A percentile compares a stretch with the other conserved stretches of the same genome.
These are phyloP conservation scores for Oldenlandia corymbosa DNA, from an alignment of 257 asterid genomes.

Conservation along the genomic window DNA sequence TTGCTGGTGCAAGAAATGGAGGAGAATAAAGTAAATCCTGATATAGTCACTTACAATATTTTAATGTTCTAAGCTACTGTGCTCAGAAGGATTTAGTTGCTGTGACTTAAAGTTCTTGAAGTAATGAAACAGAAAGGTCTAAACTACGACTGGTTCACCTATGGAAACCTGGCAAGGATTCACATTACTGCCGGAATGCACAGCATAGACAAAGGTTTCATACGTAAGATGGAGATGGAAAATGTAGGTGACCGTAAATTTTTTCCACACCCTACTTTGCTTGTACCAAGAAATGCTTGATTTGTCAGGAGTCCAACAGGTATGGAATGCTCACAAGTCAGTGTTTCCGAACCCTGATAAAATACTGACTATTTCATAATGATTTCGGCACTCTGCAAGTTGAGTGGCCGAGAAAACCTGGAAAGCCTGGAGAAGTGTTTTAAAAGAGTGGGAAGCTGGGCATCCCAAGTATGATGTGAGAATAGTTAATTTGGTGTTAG, in stretches of 20 bases:
- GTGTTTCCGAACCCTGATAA: constrained; percentile 16
- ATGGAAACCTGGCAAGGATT: constrained; percentile 56
- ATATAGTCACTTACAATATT: constrained; percentile 48
- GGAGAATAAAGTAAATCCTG: constrained; percentile 34
- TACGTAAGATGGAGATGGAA: constrained; percentile 45
- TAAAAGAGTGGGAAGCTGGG: constrained; percentile 56
- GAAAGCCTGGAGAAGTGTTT: constrained; percentile 46
- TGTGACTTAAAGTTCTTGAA: constrained; percentile 48
- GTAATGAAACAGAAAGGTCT: constrained; percentile 47
- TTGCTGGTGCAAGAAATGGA: constrained; percentile 60
- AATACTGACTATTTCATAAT: constrained; percentile 23
- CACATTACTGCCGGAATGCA: constrained; percentile 40
- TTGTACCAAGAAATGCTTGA: constrained; percentile 47
- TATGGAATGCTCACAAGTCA: constrained; percentile 23
- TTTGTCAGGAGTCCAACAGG: constrained; percentile 41
- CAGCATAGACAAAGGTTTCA: constrained; percentile 41
- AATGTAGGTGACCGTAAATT: constrained; percentile 12
- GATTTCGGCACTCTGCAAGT: constrained; percentile 26
- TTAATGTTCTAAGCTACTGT: constrained; percentile 53
- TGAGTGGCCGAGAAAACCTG: constrained; percentile 46
- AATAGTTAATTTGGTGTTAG: constrained; percentile 57
- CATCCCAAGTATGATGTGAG: constrained; percentile 39
- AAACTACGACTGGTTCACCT: constrained; percentile 43
- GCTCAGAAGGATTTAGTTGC: constrained; percentile 39
- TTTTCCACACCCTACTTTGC: constrained; percentile 38